Evolutionary conservation across 768 basidiomycete genomes (phyloP), one percentile per base, ranked within the genome.

Genomic region (Tephrocybe sp.): DNA sequence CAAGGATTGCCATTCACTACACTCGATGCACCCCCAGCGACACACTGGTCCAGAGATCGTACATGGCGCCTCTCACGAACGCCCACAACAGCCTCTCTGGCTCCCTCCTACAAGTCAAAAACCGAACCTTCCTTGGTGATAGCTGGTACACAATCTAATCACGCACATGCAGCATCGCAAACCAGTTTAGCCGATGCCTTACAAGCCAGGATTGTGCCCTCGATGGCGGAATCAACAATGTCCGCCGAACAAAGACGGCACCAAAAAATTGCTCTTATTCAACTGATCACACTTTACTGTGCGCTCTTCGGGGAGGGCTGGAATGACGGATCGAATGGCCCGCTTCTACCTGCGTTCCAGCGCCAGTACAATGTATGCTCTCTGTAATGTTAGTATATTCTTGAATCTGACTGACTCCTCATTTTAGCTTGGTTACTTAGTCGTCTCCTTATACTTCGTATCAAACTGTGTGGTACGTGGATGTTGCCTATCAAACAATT

Each of bases 391-490:
- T 39, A 15, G 1, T 12, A 9, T 12, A 15, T 13, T 8, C 13
- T 19, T 31, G 1, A 21, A 18, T 5, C 13, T 21, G 27, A 39
- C 32, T 27, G 16, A n/a, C 28, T 21, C 34, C 16, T 27, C 15
- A 3, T 13, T 19, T 32, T 25, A 80, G 74, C 66, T 78, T 19
- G 65, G 67, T 9, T 80, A 76, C 55, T 59, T 72, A 5, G 49
- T 76, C 7, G 80, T 84, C 11, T 80, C 81, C 0, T 44, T 82
- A 16, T 71, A 81, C 21, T 85, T 84, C 61, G 65, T 65, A 8
- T 47, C 57, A 16, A 55, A 53, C 30, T 66, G 59, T 40, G 59
- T 61, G 52, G 75, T 71, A 59, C 53, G 50, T 50, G 4, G 21
- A 15, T 18, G n/a, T n/a, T n/a, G n/a, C 8, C 15, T 19, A 38